Base-by-base conservation (phyloP, 108 stramenopile species). In the Poteriospumella lacustris region DNA sequence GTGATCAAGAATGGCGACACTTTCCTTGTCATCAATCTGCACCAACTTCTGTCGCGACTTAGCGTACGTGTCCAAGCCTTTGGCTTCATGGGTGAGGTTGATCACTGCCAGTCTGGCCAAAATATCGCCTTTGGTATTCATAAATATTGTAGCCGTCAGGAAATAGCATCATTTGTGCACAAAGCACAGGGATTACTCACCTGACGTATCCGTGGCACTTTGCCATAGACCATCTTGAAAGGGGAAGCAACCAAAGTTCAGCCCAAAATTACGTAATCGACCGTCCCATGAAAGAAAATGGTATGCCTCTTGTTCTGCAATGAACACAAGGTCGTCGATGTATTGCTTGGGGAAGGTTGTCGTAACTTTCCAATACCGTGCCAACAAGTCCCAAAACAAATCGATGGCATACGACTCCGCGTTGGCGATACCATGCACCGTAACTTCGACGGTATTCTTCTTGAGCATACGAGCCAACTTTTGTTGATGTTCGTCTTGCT, bases 391-490 rank as follows among this genome's bases (percentile, higher is more conserved):
- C 85, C 85, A 85, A 9, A 75, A 44, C 36, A 85, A 40, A 43
- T 85, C 85, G 26, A 85, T 78, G 15, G 85, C 85, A 24, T 58
- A 80, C 40, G 68, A 73, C 77, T 85, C 85, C 15, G 81, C 81
- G 79, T 85, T 81, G 0, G 78, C 85, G 9, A 82, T 70, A 12
- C 39, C 52, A 59, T 85, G 85, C 5, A 80, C 3, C 12, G 70
- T 73, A 19, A 26, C 28, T 31, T 52, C 70, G 3, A 73, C 31
- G 9, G 70, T 42, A 24, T 73, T 73, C 12, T 73, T 5, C 60
- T 64, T 64, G 9, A 64, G 3, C 31, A 64, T 64, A n/a, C n/a
- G n/a, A n/a, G n/a, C n/a, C n/a, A n/a, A n/a, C n/a, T n/a, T n/a
- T n/a, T n/a, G n/a, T n/a, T n/a, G n/a, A n/a, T n/a, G n/a, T n/a